Evolutionary conservation across 257 asterid species (phyloP), one percentile per base, ranked within the genome.

Genomic region (Primulina tabacum): DNA sequence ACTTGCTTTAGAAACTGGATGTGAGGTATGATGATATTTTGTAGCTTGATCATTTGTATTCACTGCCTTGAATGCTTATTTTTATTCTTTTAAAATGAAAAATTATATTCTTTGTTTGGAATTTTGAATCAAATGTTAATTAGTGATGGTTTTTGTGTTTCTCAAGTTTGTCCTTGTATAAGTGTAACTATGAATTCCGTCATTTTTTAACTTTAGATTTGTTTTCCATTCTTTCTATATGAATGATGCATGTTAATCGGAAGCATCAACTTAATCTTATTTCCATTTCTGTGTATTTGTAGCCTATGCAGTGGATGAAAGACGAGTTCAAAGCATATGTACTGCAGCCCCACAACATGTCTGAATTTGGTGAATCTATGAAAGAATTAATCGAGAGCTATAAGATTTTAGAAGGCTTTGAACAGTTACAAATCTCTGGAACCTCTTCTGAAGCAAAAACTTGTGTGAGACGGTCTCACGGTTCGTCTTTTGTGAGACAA

Each of bases 1-100:
- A 83, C 96, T 92, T 75, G 96, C 96, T 72, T 60, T 87, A 65
- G 96, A 90, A 78, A 88, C 95, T 73, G 91, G 90, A 29, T 90
- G 96, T 60, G 96, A 90, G 96, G 98, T 90, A 86, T 28, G 58
- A 24, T 29, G 28, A 37, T 62, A 34, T 7, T 11, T 61, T 24
- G 12, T 28, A 52, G 26, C 26, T 24, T 24, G 24, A 21, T 21
- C 24, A 21, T 21, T 21, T 21, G 24, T 21, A 21, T 21, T 21
- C 24, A 21, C 24, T 21, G 1, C 24, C 24, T 24, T 24, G 26
- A 24, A 30, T 30, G 33, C 33, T 2, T 30, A 57, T 57, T 29
- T 52, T n/a, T 58, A 26, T 69, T 69, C 9, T 56, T 2, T 16
- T 40, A 20, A 9, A 30, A 30, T 30, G 33, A 30, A 30, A 3